Base-by-base conservation (phyloP, 306 rosid species). In the Phaseolus lunatus region DNA sequence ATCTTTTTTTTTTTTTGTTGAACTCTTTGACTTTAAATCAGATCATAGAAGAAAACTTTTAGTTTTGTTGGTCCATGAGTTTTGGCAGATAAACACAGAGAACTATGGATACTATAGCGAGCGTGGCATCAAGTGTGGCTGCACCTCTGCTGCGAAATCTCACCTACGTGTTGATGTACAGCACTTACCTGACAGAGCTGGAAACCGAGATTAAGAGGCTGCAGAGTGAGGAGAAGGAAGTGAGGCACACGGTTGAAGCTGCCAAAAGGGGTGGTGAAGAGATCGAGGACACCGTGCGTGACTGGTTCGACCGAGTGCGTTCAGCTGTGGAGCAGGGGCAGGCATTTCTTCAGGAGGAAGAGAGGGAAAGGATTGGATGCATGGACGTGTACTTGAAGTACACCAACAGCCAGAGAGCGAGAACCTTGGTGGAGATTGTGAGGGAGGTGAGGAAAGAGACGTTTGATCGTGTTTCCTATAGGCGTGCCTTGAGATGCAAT, bases 251-350 rank as follows among this genome's bases (percentile, higher is more conserved):
- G 1, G 84, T 84, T 24, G 84, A 84, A 20, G 76, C 81, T 7
- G 84, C 82, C 6, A 76, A 75, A 22, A 64, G 84, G 43, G 71
- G 15, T 1, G 87, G 82, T 0, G 82, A 84, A 52, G 84, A 80
- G 81, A 80, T 84, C 2, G 84, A 84, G 24, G 80, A 65, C 78
- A 74, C 70, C 0, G 78, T 83, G 4, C 78, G 18, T 0, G 77
- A 83, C 69, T 83, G 84, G 86, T 79, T 83, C 7, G 13, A 10
- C 5, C 44, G 83, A 15, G 86, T 54, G 41, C 62, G 18, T 5
- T 11, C 43, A 1, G 52, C 73, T 9, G 20, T 72, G 12, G 80
- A 67, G 59, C 61, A 78, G 12, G 77, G 83, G 1, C 35, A 58
- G 0, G 24, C 26, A 0, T 73, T 78, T 35, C 83, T 73, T 8